Conservation (phyloP, 768 basidiomycete species). For the Artomyces pyxidatus region DNA sequence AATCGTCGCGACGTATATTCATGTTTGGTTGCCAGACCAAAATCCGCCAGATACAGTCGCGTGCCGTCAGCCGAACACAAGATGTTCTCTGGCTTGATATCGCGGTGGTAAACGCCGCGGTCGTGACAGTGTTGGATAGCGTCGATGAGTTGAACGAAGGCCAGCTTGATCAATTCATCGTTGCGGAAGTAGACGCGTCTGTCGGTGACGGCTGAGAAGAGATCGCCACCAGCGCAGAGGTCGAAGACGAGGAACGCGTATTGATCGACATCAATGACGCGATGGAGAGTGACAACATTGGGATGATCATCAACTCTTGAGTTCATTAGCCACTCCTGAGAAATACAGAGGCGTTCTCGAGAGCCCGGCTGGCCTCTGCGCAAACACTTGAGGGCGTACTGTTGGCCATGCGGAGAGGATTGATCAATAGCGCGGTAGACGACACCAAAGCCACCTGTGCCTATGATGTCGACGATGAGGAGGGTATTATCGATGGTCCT, state of each 20-base stretch:
- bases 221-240: conserved; percentile 49
- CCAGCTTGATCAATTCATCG: conserved; percentile 45
- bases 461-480: background rate
- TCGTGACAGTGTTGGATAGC: conserved; percentile 70
- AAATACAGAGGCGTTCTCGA: background rate
- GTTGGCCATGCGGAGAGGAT: background rate
- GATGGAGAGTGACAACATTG: conserved; percentile 5
- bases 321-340: conserved; percentile 1
- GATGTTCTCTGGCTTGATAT: conserved; percentile 83
- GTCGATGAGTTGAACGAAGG: conserved; percentile 75
- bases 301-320: conserved; percentile 1
- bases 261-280: background rate
- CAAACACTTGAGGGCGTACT: background rate
- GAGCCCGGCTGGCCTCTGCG: no score
- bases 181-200: conserved; percentile 21
- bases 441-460: background rate
- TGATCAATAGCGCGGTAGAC: background rate
- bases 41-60: conserved; percentile 62
- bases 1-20: conserved; percentile 40
- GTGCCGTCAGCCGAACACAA: conserved; percentile 47
- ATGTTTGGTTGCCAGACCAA: conserved; percentile 57
- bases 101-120: conserved; percentile 70
- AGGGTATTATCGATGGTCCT: background rate
- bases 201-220: conserved; percentile 62
- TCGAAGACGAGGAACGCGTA: conserved; percentile 24